Evolutionary conservation across 306 rosid genomes (phyloP).

Genomic region (Prunus davidiana): DNA sequence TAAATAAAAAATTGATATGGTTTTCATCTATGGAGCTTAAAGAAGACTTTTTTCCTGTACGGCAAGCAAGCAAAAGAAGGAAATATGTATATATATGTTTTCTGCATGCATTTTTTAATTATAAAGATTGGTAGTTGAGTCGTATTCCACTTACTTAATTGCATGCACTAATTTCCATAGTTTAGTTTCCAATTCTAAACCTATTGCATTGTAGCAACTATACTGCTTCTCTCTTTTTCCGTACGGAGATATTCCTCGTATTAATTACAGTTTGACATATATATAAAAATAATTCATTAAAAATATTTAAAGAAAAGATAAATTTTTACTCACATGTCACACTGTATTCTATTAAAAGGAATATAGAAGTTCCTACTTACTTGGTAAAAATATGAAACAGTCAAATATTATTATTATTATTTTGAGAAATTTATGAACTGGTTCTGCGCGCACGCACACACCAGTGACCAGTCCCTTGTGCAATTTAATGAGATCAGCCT

Average conservation of each 20-base stretch:
- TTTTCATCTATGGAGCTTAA: background rate
- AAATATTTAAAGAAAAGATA: rapidly evolving
- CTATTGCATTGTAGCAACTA: too few relatives aligned
- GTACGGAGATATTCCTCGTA: too few relatives aligned
- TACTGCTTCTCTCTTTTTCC: too few relatives aligned
- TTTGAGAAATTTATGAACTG: background rate
- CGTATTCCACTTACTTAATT: background rate
- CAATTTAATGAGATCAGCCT: background rate
- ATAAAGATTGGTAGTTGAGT: background rate
- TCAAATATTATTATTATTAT: background rate
- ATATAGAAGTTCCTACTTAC: too few relatives aligned
- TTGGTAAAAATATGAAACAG: background rate
- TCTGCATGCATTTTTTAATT: background rate
- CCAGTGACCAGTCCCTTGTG: background rate
- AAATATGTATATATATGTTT: too few relatives aligned
- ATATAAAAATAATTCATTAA: too few relatives aligned
- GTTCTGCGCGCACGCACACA: background rate
- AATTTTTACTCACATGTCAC: too few relatives aligned
- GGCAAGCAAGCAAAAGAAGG: background rate
- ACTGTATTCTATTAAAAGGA: too few relatives aligned
- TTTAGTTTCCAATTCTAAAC: too few relatives aligned
- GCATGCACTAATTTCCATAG: background rate
- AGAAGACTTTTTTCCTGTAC: background rate
- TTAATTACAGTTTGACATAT: too few relatives aligned
- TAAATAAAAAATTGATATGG: too few relatives aligned